phyloP scores from a whole-genome alignment of 495 filamentous ascomycete species.

The Aspergillus funiculosus region DNA sequence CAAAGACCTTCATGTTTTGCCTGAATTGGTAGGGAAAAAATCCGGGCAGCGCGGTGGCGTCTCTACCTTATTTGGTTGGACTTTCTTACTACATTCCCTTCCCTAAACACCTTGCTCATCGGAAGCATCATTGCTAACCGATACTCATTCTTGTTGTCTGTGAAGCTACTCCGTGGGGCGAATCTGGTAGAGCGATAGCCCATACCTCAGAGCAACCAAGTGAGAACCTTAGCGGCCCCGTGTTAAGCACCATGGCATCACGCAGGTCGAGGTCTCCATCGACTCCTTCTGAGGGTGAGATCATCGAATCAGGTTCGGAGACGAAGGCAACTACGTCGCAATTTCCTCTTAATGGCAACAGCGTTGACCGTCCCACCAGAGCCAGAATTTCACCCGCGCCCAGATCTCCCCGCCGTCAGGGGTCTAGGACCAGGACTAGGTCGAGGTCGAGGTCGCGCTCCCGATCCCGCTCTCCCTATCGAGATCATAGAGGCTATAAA shows the following conservation, averaged over 20 bases:
- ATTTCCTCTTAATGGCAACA: constrained; percentile 66
- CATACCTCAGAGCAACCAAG: constrained; percentile 1
- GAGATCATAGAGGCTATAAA: constrained; percentile 57
- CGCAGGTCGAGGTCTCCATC: constrained; percentile 43
- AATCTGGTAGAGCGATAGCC: not conserved
- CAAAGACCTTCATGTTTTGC: constrained; percentile 19
- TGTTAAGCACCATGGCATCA: constrained; percentile 29
- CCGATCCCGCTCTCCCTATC: constrained; percentile 40
- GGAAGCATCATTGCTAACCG: constrained; percentile 27
- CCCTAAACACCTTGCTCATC: constrained; percentile 5
- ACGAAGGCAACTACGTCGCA: constrained; percentile 70
- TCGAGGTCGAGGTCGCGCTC: constrained; percentile 34
- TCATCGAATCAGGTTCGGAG: constrained; percentile 68
- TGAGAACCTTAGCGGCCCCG: not conserved
- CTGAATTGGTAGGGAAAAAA: constrained; percentile 18
- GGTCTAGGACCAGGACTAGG: constrained; percentile 32
- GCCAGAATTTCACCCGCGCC: constrained; percentile 43
- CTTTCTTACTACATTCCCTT: constrained; percentile 34
- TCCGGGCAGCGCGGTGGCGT: constrained; percentile 25
- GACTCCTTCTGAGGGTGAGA: constrained; percentile 74
- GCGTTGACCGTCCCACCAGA: constrained; percentile 70
- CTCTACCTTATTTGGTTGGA: constrained; percentile 41
- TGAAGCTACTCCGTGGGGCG: constrained; percentile 22
- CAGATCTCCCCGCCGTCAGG: constrained; percentile 44
- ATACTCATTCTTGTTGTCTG: constrained; percentile 19